Base-by-base conservation (phyloP, 1,139 yeast genomes). In the Magnusiomyces clavatus region DNA sequence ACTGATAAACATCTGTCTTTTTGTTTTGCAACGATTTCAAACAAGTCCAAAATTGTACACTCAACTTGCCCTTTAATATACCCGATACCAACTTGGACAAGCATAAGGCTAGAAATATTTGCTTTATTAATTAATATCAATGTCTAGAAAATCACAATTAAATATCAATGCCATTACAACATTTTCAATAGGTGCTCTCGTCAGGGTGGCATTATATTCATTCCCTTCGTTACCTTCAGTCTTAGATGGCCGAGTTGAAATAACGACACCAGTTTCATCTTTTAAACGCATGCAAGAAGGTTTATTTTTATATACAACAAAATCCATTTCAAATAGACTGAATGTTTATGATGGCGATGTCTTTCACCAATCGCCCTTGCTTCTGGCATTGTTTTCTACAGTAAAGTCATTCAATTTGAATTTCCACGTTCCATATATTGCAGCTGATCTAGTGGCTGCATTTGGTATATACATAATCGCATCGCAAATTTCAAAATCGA, bases 321-420 rank as follows among this genome's bases (percentile, higher is more conserved):
- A 14, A 16, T 36, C 48, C 14, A 45, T 45, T 19, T 45, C 74
- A n/a, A 77, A 81, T 57, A 75, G 76, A 13, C 73, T 84, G 48
- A 77, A 83, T 54, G 80, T 90, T 5, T 90, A 89, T 62, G 81
- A 80, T 55, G 95, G 96, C 17, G 95, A 96, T 1, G 82, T 87
- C 35, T 87, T 85, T 47, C 94, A 89, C 65, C 95, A 88, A 56
- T 63, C 95, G 3, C 96, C 96, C 1, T 64, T 90, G 37, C 63
- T 86, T 43, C 75, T 87, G 51, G 70, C 75, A 5, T 58, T 80
- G 11, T 71, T 84, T 57, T 71, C 74, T 35, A 55, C 73, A 2
- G 56, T 81, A 45, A 65, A 54, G 48, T 60, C 16, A 57, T 56
- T 16, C 11, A 47, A 50, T 12, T 24, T 57, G 36, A 54, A 58